These are phyloP conservation scores for Lobosporangium transversale DNA, from an alignment of 192 early-diverging fungal genomes.

Conservation along the genomic window DNA sequence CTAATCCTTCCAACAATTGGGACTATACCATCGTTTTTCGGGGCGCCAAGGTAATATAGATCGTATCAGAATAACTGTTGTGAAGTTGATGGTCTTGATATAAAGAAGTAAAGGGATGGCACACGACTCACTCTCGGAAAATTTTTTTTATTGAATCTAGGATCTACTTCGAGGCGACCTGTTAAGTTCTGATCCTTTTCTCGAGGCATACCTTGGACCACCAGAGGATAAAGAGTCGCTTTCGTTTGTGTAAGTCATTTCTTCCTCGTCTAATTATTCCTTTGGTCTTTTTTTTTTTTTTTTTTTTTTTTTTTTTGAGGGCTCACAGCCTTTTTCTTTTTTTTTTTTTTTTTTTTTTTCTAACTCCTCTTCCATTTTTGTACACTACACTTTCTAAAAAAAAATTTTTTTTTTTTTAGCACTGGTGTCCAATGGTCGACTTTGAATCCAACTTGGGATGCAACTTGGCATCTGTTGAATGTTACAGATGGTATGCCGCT, in stretches of 20 bases:
- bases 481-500: conserved; percentile 21
- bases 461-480: conserved; percentile 32
- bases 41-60: conserved; percentile 27
- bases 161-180: conserved; percentile 37
- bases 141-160: too few species aligned
- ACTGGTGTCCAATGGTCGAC: conserved; percentile 46
- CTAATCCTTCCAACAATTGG: conserved; percentile 29
- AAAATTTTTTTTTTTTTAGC: not conserved
- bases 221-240: conserved; percentile 19
- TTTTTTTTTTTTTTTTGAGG: conserved; percentile 2
- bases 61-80: too few species aligned
- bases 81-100: too few species aligned
- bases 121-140: not conserved
- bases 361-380: not conserved
- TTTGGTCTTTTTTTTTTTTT: not conserved
- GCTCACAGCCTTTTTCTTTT: too few species aligned
- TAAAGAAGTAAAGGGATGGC: too few species aligned
- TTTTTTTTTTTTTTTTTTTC: not conserved
- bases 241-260: conserved; percentile 24
- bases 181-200: conserved; percentile 27
- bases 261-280: not conserved
- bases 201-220: conserved; percentile 36
- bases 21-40: conserved; percentile 32
- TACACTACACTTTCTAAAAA: not conserved
- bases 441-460: conserved; percentile 38